Evolutionary conservation across 129 eudicot species (phyloP), one percentile per base, ranked within the genome.

Genomic region (Flaveria brownii): DNA sequence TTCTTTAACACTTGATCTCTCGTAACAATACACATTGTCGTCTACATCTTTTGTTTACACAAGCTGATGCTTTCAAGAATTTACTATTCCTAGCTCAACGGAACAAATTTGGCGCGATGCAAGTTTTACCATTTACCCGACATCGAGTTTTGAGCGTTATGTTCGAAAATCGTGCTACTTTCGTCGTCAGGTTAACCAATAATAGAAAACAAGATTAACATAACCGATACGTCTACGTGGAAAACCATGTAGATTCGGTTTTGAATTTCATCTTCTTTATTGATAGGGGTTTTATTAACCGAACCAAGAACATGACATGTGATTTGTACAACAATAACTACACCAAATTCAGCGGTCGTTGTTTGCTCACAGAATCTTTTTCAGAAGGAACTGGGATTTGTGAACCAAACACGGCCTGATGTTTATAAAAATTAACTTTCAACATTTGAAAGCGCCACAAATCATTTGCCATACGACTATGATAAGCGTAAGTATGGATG

Each of bases 391-490:
- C 14, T 62, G 5, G 41, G 14, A 62, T 28, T 26, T 28, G 20
- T 62, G 68, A 63, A 63, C 68, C 69, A 63, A 33, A 16, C 45
- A 6, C 22, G 46, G 18, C 22, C 5, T 30, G 16, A 62, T 28
- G 45, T 15, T 63, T 2, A 14, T 28, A 28, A 62, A 26, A 30
- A 75, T 39, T 39, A 77, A 61, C n/a, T 17, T 59, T 77, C 70
- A 59, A 9, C 87, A 84, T 82, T 77, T 79, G 70, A 89, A 77
- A 61, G 92, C 90, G n/a, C 86, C 73, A 59, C 87, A 86, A 25
- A 80, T 82, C 12, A 80, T 41, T 14, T 88, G 80, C 91, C 90
- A 88, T 26, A 88, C 33, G 12, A 88, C 81, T 77, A 87, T 50
- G 77, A 89, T 76, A 22, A 82, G 66, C 55, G 73, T 68, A 10